Evolutionary conservation across 805 yeast species (phyloP), one percentile per base, ranked within the genome.

Genomic region (Barnettozyma californica): DNA sequence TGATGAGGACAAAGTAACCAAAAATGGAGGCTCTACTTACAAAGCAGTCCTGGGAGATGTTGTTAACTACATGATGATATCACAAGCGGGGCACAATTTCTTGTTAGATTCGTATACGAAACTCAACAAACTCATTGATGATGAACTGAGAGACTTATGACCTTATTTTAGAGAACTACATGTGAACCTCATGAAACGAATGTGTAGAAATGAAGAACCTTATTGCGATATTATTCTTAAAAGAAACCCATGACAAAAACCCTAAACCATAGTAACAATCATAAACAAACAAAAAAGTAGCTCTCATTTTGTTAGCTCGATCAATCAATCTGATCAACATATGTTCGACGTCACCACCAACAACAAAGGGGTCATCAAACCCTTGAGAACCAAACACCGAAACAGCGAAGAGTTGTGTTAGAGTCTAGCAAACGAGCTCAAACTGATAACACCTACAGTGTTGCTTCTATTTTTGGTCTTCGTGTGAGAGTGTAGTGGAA

Each of bases 1-100:
- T 14, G 47, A 34, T 5, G 47, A 50, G 7, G 63, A 60, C 39
- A 43, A 50, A 43, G 55, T 60, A 3, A 60, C 63, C 3, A 52
- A 51, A 18, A 40, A 48, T 20, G 61, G 63, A 2, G 63, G 63
- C 6, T 44, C 44, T 6, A 39, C 51, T 1, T 60, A 57, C 26
- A 55, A 59, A 25, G 58, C 55, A 3, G 40, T 58, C 2, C 18
- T 56, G 11, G 62, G 61, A 5, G 41, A 47, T 5, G 44, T 37
- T 3, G 48, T 46, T n/a, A 43, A 53, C 2, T 60, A 60, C 42
- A 35, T 43, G n/a, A 41, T 43, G 7, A n/a, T 60, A 29, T 48
- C 48, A 19, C 35, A 51, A 13, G 53, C 57, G 5, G 63, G 63
- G 1, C 63, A 60, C 26, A 60, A 60, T 38, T 21, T 60, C 41